These are phyloP conservation scores for Sporobolomyces phaffii DNA, from an alignment of 768 basidiomycete genomes.

Conservation along the genomic window DNA sequence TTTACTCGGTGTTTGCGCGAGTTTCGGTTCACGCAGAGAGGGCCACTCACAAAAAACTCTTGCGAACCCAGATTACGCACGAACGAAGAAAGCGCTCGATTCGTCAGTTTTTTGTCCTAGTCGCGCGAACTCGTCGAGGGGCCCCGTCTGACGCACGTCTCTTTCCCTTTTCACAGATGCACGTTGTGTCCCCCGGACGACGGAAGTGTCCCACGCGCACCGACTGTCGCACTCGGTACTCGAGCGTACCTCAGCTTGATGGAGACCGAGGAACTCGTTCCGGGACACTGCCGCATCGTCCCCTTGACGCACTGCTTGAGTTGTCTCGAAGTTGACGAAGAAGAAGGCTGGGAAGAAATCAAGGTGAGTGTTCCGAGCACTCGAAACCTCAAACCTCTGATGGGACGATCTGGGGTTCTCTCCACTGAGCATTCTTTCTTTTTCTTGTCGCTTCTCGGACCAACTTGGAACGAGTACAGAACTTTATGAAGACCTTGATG, in stretches of 20 bases:
- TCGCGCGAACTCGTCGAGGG: too few species aligned
- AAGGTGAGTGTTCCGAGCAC: slow-evolving; percentile 64
- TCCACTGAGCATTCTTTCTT: too few species aligned
- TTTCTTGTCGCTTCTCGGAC: too few species aligned
- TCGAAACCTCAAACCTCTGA: too few species aligned
- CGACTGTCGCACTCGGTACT: slow-evolving; percentile 83
- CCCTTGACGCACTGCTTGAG: slow-evolving; percentile 89
- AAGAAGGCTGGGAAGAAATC: slow-evolving; percentile 90
- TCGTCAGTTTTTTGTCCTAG: slow-evolving; percentile 58
- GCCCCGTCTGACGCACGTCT: too few species aligned
- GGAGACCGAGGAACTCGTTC: slow-evolving; percentile 73
- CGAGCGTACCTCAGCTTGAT: slow-evolving; percentile 87
- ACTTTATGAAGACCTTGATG: slow-evolving; percentile 88
- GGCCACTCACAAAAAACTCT: too few species aligned
- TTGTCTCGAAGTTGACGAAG: slow-evolving; percentile 89
- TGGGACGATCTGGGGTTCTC: too few species aligned
- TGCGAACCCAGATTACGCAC: slow-evolving; percentile 69
- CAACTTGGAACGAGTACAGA: too few species aligned
- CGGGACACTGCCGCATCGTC: slow-evolving; percentile 89
- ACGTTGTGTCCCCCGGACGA: slow-evolving; percentile 59
- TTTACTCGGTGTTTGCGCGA: too few species aligned
- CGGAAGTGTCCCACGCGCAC: slow-evolving; percentile 77
- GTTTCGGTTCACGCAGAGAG: too few species aligned
- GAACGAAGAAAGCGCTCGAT: slow-evolving; percentile 82
- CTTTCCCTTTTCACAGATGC: slow-evolving; percentile 19